Evolutionary conservation across 176 grass and related monocot species (phyloP).

Genomic region (Oryza glaberrima): DNA sequence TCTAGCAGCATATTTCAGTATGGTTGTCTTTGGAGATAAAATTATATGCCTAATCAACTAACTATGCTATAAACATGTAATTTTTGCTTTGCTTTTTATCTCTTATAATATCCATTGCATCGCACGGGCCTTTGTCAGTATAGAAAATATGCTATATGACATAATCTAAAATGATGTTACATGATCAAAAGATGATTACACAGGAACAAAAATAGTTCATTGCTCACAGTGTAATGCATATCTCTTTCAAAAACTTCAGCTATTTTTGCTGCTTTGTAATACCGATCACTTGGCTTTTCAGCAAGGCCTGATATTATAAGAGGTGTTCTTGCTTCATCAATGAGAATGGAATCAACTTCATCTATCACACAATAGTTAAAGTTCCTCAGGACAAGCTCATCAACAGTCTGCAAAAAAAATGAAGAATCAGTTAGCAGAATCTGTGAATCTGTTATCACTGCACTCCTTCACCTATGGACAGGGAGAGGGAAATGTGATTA

Average conservation of each 20-base stretch:
- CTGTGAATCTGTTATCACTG: constrained; percentile 2
- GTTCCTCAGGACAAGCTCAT: constrained; percentile 95
- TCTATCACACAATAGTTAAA: constrained; percentile 99
- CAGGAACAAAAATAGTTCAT: constrained; percentile 30
- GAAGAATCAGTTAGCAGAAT: constrained; percentile 33
- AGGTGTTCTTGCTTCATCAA: constrained; percentile 99
- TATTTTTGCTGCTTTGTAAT: constrained; percentile 97
- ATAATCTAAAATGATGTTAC: background rate
- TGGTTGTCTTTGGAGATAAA: too few relatives aligned
- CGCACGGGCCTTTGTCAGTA: too few relatives aligned
- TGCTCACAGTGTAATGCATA: constrained; percentile 93
- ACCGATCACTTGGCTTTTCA: constrained; percentile 92
- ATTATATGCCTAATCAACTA: too few relatives aligned
- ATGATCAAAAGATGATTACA: constrained; percentile 30
- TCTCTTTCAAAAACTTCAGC: constrained; percentile 88
- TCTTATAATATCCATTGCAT: too few relatives aligned
- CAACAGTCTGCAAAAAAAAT: constrained; percentile 73
- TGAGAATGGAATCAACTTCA: constrained; percentile 99
- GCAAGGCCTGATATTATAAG: constrained; percentile 95
- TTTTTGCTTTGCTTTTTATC: too few relatives aligned
- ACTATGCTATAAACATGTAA: too few relatives aligned
- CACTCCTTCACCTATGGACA: constrained; percentile 1
- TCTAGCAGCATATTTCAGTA: too few relatives aligned
- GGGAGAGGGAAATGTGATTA: constrained; percentile 4
- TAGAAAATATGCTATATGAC: constrained; percentile 11